Evolutionary conservation across 106 monocot species (phyloP).

Genomic region (Posidonia australis): DNA sequence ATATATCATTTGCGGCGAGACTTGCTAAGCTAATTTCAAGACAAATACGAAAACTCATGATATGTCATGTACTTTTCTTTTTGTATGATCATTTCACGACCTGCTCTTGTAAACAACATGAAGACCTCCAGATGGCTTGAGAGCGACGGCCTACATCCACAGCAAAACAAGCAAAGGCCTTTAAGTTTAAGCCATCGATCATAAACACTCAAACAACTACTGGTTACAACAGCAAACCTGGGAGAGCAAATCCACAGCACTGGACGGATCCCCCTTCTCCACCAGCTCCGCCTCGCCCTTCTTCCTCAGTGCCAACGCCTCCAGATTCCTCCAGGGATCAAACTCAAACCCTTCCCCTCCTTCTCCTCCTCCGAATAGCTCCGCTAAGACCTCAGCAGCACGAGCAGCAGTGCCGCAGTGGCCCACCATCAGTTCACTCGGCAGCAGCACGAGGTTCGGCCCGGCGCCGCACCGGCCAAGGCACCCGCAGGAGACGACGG

Average conservation of each 20-base stretch:
- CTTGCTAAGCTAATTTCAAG: too few species aligned
- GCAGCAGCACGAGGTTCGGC: constrained; percentile 56
- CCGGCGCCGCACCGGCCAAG: constrained; percentile 62
- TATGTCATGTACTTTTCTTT: not conserved
- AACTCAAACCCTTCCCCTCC: constrained; percentile 6
- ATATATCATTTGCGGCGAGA: too few species aligned
- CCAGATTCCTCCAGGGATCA: constrained; percentile 14
- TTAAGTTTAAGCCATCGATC: not conserved
- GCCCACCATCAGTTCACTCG: constrained; percentile 30
- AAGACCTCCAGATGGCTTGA: constrained; percentile 53
- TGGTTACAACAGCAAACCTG: constrained; percentile 20
- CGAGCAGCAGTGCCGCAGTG: constrained; percentile 49
- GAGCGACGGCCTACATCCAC: constrained; percentile 39
- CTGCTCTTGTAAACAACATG: constrained; percentile 56
- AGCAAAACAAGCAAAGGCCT: not conserved
- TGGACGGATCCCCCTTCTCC: constrained; percentile 30
- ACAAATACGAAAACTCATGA: not conserved
- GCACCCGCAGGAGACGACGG: constrained; percentile 60
- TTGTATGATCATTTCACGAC: constrained; percentile 6
- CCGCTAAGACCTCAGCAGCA: constrained; percentile 20
- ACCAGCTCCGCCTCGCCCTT: constrained; percentile 12
- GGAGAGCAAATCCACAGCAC: constrained; percentile 35
- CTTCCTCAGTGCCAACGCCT: constrained; percentile 11
- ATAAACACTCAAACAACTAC: not conserved
- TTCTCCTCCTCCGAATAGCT: not conserved